Evolutionary conservation across 108 stramenopile genomes (phyloP), one percentile per base, ranked within the genome.

Genomic region (Skeletonema tropicum): DNA sequence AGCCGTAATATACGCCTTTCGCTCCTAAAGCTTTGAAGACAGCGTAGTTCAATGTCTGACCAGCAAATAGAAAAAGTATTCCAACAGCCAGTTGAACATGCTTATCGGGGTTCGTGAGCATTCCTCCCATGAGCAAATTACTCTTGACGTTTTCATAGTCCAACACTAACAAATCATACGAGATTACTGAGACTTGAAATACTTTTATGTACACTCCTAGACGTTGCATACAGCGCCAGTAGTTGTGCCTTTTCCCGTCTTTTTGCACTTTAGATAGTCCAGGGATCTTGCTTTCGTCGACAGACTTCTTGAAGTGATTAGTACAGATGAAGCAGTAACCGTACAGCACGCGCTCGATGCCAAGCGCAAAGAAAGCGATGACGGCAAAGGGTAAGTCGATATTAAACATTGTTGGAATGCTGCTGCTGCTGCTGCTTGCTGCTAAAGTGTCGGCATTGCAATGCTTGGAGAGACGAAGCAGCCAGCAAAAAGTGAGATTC

Each of bases 1-100:
- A 74, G 14, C 80, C 84, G 69, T 85, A 85, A 52, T 85, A 85
- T 6, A 85, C 84, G 35, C 84, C 84, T 58, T 77, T 78, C 5
- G 75, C 80, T 41, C 80, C 77, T 23, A 85, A 67, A 3, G 84
- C 84, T 39, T 82, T 52, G 76, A 85, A 85, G 0, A 77, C 76
- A 21, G 80, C 64, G 74, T 76, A 69, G 65, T 85, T 85, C 25
- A 85, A 39, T 11, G 68, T 48, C 68, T 85, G 84, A 6, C 84
- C 84, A n/a, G 78, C 49, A 30, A 78, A 74, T 17, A 82, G 17
- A 0, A 85, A 39, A 3, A 60, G 13, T 12, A 82, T 30, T 9
- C 84, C 84, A 29, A 64, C 19, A 6, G 71, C 70, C 59, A 82
- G 76, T 55, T 73, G 71, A 52, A 39, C 57, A 14, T 38, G 41